phyloP scores from a whole-genome alignment of 345 rosid species.

The Gossypioides kirkii region DNA sequence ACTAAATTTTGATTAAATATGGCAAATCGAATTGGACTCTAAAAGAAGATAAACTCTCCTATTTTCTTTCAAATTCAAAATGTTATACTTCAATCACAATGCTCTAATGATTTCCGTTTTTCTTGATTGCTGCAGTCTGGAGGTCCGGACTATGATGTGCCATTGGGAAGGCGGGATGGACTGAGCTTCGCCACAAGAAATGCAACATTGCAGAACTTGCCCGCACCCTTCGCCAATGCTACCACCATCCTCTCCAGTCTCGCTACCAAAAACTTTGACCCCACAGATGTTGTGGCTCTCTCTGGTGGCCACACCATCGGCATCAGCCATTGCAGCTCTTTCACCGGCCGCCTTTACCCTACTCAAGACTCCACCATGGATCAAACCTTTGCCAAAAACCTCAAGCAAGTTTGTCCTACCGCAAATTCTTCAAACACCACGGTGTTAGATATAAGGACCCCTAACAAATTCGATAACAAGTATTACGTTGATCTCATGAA shows the following conservation, averaged over 20 bases:
- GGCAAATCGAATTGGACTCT: too few species aligned
- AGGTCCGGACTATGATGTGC: constrained; percentile 68
- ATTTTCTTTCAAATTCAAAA: too few species aligned
- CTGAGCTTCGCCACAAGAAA: constrained; percentile 40
- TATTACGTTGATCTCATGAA: constrained; percentile 74
- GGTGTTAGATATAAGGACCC: constrained; percentile 53
- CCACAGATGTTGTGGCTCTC: constrained; percentile 74
- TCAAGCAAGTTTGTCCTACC: constrained; percentile 51
- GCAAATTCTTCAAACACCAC: constrained; percentile 35
- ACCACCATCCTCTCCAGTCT: constrained; percentile 35
- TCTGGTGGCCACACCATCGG: constrained; percentile 96
- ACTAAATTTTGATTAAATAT: too few species aligned
- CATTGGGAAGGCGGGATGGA: constrained; percentile 71
- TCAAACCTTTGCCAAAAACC: constrained; percentile 51
- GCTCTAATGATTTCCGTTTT: background rate
- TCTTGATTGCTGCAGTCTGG: constrained; percentile 48
- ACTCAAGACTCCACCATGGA: constrained; percentile 72
- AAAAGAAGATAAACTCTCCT: too few species aligned
- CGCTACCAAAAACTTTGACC: constrained; percentile 40
- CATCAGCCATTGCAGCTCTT: constrained; percentile 53
- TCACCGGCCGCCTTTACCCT: constrained; percentile 64
- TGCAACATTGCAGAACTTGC: constrained; percentile 51
- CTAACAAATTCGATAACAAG: constrained; percentile 74
- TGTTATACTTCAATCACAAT: too few species aligned
- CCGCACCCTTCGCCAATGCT: constrained; percentile 44